Conservation (phyloP, 1,284 basidiomycete genomes). For the Exobasidium cylindrosporum region DNA sequence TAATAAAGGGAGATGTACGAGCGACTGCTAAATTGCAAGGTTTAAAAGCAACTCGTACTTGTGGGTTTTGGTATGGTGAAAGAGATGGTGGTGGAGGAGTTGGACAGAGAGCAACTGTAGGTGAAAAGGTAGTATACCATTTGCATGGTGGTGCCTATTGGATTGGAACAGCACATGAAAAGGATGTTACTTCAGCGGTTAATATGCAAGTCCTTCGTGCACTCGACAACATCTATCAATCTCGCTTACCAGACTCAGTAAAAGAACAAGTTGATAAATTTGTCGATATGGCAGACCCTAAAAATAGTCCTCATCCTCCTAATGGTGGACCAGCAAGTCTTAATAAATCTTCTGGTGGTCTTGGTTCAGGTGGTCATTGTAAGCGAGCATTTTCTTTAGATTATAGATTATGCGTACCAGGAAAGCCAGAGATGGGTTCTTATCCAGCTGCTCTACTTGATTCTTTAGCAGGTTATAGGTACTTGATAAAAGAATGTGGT, state of each 20-base stretch:
- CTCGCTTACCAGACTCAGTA: not conserved
- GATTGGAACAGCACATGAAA: constrained; percentile 46
- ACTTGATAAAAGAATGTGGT: constrained; percentile 36
- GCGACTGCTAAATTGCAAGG: constrained; percentile 37
- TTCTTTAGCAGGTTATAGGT: constrained; percentile 45
- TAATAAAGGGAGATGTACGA: constrained; percentile 40
- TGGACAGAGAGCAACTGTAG: constrained; percentile 24
- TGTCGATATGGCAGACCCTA: not conserved
- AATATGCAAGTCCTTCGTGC: constrained; percentile 36
- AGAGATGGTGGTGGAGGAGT: constrained; percentile 19
- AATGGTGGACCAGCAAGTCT: not conserved
- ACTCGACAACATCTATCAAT: constrained; percentile 25
- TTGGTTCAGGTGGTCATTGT: not conserved
- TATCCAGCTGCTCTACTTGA: constrained; percentile 49
- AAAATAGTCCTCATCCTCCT: constrained; percentile 2
- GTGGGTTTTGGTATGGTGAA: constrained; percentile 47
- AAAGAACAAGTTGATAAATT: not conserved
- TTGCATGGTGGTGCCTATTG: constrained; percentile 51
- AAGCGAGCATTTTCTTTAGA: constrained; percentile 46
- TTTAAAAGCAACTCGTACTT: constrained; percentile 26
- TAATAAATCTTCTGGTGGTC: not conserved
- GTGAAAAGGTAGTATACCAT: constrained; percentile 45
- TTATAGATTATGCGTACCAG: constrained; percentile 44
- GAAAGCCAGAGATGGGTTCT: constrained; percentile 29
- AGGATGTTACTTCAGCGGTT: constrained; percentile 40